Evolutionary conservation across 2,329 filamentous ascomycete genomes (phyloP).

Genomic region (Phyllosticta citrichinensis): DNA sequence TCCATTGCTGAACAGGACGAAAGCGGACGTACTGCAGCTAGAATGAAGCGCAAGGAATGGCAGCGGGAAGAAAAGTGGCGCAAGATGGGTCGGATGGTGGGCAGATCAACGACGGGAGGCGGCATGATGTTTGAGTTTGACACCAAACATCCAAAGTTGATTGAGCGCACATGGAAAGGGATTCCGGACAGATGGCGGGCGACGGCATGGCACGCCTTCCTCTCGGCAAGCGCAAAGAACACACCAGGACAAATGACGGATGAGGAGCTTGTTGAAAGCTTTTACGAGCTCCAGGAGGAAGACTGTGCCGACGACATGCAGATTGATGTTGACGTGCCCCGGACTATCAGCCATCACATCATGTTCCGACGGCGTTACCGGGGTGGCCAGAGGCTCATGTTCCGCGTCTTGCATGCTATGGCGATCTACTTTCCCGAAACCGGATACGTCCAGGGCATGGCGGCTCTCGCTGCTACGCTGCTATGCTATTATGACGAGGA

Average conservation of each 20-base stretch:
- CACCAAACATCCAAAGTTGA: constrained; percentile 63
- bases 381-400: constrained; percentile 78
- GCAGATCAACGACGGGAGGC: constrained; percentile 34
- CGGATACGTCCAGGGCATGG: constrained; percentile 98
- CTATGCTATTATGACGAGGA: constrained; percentile 97
- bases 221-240: constrained; percentile 63
- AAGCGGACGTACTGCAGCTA: constrained; percentile 37
- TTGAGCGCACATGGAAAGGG: constrained; percentile 92
- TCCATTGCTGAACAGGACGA: constrained; percentile 36
- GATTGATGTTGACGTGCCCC: constrained; percentile 92
- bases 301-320: constrained; percentile 86
- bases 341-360: constrained; percentile 90
- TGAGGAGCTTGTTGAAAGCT: constrained; percentile 59
- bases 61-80: constrained; percentile 56
- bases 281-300: constrained; percentile 60
- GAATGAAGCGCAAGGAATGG: constrained; percentile 49
- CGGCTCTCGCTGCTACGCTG: constrained; percentile 79
- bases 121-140: constrained; percentile 72
- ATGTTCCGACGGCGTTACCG: constrained; percentile 93
- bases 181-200: constrained; percentile 93
- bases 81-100: constrained; percentile 47
- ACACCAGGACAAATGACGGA: constrained; percentile 37
- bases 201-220: constrained; percentile 90
- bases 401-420: constrained; percentile 83
- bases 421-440: constrained; percentile 84